Percentiles rank a stretch among this genome's conserved stretches.
Evolutionary conservation across 2,329 filamentous ascomycete genomes (phyloP).

Genomic region (Colletotrichum falcatum): DNA sequence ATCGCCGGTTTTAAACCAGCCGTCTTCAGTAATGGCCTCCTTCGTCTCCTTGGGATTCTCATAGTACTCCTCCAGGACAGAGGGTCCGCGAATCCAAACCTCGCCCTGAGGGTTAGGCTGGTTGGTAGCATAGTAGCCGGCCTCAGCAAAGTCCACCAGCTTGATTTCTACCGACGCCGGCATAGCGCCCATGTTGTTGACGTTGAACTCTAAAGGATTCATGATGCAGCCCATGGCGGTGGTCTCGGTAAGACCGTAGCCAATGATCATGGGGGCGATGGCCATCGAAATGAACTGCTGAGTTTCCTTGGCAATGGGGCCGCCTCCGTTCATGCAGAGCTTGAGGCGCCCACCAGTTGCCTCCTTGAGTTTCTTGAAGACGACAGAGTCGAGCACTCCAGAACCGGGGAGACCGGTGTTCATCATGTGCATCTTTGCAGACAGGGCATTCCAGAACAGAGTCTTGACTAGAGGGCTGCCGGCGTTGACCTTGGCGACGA

Average conservation of each 20-base stretch:
- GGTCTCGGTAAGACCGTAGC: conserved; percentile 90
- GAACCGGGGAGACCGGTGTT: conserved; percentile 71
- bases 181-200: conserved; percentile 76
- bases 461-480: conserved; percentile 76
- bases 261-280: conserved; percentile 89
- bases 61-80: conserved; percentile 79
- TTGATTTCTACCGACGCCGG: conserved; percentile 83
- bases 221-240: conserved; percentile 79
- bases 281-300: conserved; percentile 90
- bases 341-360: conserved; percentile 85
- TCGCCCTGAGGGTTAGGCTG: conserved; percentile 84
- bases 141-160: conserved; percentile 86
- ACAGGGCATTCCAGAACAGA: conserved; percentile 76
- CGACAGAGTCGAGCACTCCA: conserved; percentile 78
- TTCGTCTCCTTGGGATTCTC: conserved; percentile 82
- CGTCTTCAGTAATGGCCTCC: conserved; percentile 75
- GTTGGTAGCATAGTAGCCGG: conserved; percentile 82
- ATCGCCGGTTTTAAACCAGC: conserved; percentile 91
- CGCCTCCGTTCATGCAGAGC: conserved; percentile 87
- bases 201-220: conserved; percentile 84
- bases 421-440: conserved; percentile 64
- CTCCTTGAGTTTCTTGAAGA: conserved; percentile 93
- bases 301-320: conserved; percentile 86
- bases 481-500: conserved; percentile 79
- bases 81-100: conserved; percentile 85